Conservation (phyloP, 2,329 filamentous ascomycete species). For the Fusarium newnesense region DNA sequence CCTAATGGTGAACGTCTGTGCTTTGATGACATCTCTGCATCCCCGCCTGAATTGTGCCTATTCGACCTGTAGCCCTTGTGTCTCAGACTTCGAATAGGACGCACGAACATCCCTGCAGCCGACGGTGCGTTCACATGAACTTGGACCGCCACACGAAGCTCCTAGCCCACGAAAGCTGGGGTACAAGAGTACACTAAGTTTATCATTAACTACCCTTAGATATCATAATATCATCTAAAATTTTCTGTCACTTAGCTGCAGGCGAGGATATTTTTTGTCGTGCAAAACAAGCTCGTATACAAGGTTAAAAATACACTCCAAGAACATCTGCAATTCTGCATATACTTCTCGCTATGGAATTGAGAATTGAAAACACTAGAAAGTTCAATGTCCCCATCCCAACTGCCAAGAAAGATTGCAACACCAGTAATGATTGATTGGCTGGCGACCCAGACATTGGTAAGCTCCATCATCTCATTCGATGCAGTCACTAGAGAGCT, state of each 20-base stretch:
- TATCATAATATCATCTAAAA: too few species aligned
- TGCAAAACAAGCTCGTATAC: neutral
- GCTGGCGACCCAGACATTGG: neutral
- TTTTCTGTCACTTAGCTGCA: neutral
- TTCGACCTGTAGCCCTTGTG: neutral
- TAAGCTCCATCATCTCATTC: neutral
- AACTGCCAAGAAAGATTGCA: neutral
- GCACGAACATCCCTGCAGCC: too few species aligned
- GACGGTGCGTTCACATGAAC: too few species aligned
- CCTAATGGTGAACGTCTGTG: accelerated
- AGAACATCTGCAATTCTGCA: neutral
- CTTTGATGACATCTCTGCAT: neutral
- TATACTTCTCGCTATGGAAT: accelerated
- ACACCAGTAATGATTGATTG: neutral
- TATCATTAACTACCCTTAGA: neutral
- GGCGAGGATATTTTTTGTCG: accelerated
- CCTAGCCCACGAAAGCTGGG: too few species aligned
- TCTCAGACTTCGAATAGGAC: neutral
- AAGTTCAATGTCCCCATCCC: neutral
- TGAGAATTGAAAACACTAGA: neutral
- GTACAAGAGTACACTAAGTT: too few species aligned
- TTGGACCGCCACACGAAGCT: too few species aligned
- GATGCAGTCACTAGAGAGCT: neutral
- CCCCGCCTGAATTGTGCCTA: neutral
- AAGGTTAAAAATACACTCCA: neutral